Base-by-base conservation (phyloP, 2,329 filamentous ascomycete genomes). In the Pyricularia grisea region DNA sequence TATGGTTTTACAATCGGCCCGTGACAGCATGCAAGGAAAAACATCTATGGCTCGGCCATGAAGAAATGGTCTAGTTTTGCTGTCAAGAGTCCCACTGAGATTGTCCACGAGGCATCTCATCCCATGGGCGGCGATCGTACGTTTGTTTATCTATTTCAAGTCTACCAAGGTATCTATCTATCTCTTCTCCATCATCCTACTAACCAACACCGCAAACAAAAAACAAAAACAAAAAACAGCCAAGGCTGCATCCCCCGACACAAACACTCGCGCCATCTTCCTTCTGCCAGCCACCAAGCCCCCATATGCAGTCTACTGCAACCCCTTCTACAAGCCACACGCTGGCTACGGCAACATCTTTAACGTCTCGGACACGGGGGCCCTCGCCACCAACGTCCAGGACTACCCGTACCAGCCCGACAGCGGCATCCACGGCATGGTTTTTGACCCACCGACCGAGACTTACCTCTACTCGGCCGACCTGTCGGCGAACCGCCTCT, bases 31-130 rank as follows among this genome's bases (percentile, higher is more conserved):
- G 82, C 85, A 71, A 91, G 90, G 76, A 94, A 93, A 79, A 90
- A 91, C 77, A 90, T 97, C 71, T 97, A 97, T 78, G 93, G 93
- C 74, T 90, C 93, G 3, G 92, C 92, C 71, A 95, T 95, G 92
- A 97, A 97, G 84, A 94, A 93, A 78, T 97, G 92, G 92, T 90
- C 90, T 67, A 93, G 90, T 77, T 94, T 92, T 78, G 83, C 88
- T 65, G 90, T 96, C 74, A 87, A 89, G 74, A 90, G 87, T 73
- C 91, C 92, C 2, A 89, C 87, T 1, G 87, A 92, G 67, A 95
- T 97, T 72, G 80, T 88, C 65, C 92, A 95, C 73, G 86, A 90
- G 77, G 84, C 84, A 64, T 92, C 92, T 17, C 88, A 93, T 78
- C 85, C 90, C 2, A 90, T 97, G 78, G 88, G 87, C 64, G 90